Evolutionary conservation across 2,329 filamentous ascomycete species (phyloP), one percentile per base, ranked within the genome.

Genomic region (Escovopsis sp.): DNA sequence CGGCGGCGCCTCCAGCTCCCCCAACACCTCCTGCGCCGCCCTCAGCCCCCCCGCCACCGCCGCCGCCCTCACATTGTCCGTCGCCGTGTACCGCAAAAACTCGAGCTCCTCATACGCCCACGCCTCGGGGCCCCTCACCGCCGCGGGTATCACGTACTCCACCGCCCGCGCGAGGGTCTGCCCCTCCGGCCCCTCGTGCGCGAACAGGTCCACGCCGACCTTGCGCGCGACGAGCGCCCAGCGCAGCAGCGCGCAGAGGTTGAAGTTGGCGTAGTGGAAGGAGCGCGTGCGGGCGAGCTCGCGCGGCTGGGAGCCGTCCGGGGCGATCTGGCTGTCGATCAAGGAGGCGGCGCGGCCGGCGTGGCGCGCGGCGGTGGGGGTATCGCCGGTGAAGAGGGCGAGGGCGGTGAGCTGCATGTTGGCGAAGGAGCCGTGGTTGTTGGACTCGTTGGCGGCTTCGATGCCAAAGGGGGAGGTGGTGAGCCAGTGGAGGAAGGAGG

Each of bases 221-320:
- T 48, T 46, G 10, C 39, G 31, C 1, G 37, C 46, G 14, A 49
- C 41, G 19, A 41, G 34, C 9, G 38, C 42, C 32, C 26, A 42
- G 33, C 40, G 30, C 36, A 47, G 35, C 38, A 40, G 31, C 35
- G 43, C 27, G 31, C 39, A 40, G 11, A 51, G 37, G 28, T 47
- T 44, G 27, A 51, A 51, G 11, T 45, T 49, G 17, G 45, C 43
- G 41, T 50, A 51, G 40, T 51, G 48, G 36, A 44, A 51, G 36
- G 45, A 47, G 31, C 46, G 41, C 13, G 49, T 51, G 29, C 49
- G 46, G 9, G 32, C 34, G 17, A 49, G 45, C 37, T 51, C 49
- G 15, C 43, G 38, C 4, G 49, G 48, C 37, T 45, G 43, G 2
- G 41, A 45, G 12, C 49, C 49, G 35, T 48, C 43, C 3, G 42